Conservation (phyloP, 1,284 basidiomycete species). For the Fomes fomentarius region DNA sequence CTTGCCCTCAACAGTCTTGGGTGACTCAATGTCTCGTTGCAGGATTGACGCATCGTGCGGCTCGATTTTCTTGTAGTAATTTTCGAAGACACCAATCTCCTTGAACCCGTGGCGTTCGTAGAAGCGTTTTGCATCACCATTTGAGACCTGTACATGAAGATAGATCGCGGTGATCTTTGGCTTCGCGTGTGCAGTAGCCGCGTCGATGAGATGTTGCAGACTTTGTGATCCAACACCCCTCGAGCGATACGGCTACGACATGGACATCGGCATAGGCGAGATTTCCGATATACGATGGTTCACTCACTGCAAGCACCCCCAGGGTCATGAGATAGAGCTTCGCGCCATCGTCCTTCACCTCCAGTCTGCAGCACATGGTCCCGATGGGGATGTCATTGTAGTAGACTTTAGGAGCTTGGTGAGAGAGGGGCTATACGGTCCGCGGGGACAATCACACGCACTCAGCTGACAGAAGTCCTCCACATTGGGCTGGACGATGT, state of each 20-base stretch:
- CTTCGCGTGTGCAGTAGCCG: conserved; percentile 58
- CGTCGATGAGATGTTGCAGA: conserved; percentile 63
- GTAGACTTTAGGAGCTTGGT: conserved; percentile 56
- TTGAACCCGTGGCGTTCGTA: conserved; percentile 80
- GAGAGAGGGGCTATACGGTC: neutral
- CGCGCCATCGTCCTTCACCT: conserved; percentile 58
- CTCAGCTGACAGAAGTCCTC: conserved; percentile 84
- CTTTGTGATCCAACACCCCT: conserved; percentile 70
- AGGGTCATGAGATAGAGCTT: conserved; percentile 83
- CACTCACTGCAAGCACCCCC: conserved; percentile 78
- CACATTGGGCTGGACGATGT: conserved; percentile 68
- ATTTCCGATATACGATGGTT: conserved; percentile 16
- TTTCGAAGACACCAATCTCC: conserved; percentile 61
- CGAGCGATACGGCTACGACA: conserved; percentile 73
- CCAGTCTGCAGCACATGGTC: conserved; percentile 79
- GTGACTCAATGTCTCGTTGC: conserved; percentile 48
- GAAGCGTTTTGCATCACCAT: conserved; percentile 70
- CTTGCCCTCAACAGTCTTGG: conserved; percentile 10
- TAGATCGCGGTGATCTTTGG: conserved; percentile 70
- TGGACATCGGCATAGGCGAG: conserved; percentile 19
- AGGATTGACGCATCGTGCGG: conserved; percentile 83
- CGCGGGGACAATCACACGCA: conserved; percentile 33
- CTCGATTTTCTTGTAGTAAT: conserved; percentile 83
- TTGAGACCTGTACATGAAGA: conserved; percentile 80
- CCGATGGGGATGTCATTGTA: conserved; percentile 86